These are phyloP conservation scores for Volvox carteri DNA, from an alignment of 163 green algal genomes.

Conservation along the genomic window DNA sequence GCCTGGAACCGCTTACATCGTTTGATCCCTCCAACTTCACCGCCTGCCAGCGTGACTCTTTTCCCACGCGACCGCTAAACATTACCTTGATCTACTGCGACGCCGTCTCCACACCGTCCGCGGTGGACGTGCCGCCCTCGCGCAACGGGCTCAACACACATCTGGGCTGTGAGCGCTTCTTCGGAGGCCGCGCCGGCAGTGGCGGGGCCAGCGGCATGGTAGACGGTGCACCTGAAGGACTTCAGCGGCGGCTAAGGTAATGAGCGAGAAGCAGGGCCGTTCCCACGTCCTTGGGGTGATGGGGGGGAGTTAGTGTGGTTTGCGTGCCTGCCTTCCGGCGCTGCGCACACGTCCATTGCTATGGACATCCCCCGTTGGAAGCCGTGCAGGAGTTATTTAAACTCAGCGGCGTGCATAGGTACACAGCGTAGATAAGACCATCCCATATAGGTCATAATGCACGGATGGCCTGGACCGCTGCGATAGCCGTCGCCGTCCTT, in stretches of 20 bases:
- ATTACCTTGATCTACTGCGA: slow-evolving; percentile 11
- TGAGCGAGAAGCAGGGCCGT: too few relatives aligned
- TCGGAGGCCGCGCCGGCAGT: not conserved
- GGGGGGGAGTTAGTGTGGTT: too few relatives aligned
- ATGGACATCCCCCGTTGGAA: too few relatives aligned
- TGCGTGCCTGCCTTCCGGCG: too few relatives aligned
- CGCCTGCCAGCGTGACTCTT: not conserved
- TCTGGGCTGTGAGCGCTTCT: slow-evolving; percentile 22
- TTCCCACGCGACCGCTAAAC: not conserved
- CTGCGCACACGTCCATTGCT: too few relatives aligned
- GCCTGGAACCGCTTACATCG: slow-evolving; percentile 5
- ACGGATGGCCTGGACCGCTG: too few relatives aligned
- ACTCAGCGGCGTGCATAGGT: too few relatives aligned
- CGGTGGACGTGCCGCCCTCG: slow-evolving; percentile 10
- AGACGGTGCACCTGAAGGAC: not conserved
- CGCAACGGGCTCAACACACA: not conserved
- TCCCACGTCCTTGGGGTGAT: too few relatives aligned
- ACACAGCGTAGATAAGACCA: too few relatives aligned
- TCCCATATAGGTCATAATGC: too few relatives aligned
- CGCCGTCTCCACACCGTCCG: slow-evolving; percentile 11
- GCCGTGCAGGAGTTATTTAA: too few relatives aligned
- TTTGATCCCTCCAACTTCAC: slow-evolving; percentile 18
- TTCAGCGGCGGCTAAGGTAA: not conserved
- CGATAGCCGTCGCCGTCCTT: too few relatives aligned
- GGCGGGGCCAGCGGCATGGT: not conserved